phyloP scores from a whole-genome alignment of 2,329 filamentous ascomycete species.

The Volutella citrinella region DNA sequence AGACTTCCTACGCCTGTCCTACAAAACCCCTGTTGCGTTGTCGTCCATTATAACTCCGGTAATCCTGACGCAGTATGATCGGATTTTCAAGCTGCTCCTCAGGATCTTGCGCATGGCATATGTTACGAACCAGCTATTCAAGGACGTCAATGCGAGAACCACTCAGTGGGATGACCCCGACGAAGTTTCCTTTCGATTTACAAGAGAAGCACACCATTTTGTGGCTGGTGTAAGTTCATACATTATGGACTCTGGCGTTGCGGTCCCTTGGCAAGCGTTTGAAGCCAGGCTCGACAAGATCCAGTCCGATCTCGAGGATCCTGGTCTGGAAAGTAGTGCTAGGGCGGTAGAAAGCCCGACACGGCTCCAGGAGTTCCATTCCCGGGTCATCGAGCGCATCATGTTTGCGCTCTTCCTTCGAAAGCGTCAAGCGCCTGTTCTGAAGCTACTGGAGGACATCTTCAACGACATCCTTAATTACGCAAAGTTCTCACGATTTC shows the following conservation, averaged over 20 bases:
- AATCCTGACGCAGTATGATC: constrained; percentile 77
- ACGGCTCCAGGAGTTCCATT: constrained; percentile 66
- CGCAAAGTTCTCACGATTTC: constrained; percentile 48
- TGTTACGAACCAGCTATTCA: constrained; percentile 64
- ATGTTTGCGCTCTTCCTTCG: constrained; percentile 70
- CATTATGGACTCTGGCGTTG: constrained; percentile 76
- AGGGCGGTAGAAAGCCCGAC: constrained; percentile 53
- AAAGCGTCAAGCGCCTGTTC: constrained; percentile 70
- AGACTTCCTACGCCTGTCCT: constrained; percentile 89
- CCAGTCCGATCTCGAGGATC: constrained; percentile 51
- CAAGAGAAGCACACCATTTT: constrained; percentile 77
- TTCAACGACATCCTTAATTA: constrained; percentile 72
- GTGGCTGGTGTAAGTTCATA: constrained; percentile 70
- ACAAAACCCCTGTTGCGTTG: constrained; percentile 71
- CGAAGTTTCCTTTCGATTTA: constrained; percentile 55
- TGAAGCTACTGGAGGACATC: constrained; percentile 72
- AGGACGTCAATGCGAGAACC: constrained; percentile 46
- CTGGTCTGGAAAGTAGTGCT: constrained; percentile 34
- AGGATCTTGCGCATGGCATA: constrained; percentile 76
- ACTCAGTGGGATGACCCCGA: constrained; percentile 34
- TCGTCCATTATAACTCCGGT: constrained; percentile 68
- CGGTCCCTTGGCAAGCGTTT: constrained; percentile 69
- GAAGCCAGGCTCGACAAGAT: constrained; percentile 62
- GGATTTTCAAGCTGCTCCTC: constrained; percentile 76
- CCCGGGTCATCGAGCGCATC: constrained; percentile 71